Evolutionary conservation across 441 rosid genomes (phyloP).

Genomic region (Aquilaria agallochum): DNA sequence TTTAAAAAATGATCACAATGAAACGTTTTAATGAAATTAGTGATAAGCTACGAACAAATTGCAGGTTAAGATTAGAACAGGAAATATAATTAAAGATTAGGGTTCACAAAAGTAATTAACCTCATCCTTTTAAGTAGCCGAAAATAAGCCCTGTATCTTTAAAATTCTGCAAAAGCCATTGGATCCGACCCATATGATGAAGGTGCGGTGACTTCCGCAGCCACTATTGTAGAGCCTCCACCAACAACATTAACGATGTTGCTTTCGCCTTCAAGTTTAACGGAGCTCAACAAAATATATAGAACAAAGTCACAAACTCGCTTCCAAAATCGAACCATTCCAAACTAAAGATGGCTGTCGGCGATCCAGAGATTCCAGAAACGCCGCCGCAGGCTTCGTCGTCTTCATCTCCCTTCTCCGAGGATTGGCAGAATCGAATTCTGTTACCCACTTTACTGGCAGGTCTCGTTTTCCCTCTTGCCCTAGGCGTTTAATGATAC

Average conservation of each 20-base stretch:
- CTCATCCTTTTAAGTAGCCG: too few relatives aligned
- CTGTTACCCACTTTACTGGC: slow-evolving; percentile 62
- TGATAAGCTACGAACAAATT: too few relatives aligned
- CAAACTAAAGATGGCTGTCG: slow-evolving; percentile 33
- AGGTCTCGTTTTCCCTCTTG: slow-evolving; percentile 33
- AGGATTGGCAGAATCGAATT: slow-evolving; percentile 53
- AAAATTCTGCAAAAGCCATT: too few relatives aligned
- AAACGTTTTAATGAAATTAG: too few relatives aligned
- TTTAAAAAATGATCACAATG: too few relatives aligned
- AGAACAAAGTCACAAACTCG: too few relatives aligned
- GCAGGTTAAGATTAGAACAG: too few relatives aligned
- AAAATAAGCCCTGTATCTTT: too few relatives aligned
- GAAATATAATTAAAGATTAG: too few relatives aligned
- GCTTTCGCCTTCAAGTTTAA: background rate
- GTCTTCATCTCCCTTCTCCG: slow-evolving; percentile 33
- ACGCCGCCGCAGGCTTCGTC: slow-evolving; percentile 18
- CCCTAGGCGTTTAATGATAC: background rate
- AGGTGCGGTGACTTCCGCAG: too few relatives aligned
- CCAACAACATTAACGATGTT: background rate
- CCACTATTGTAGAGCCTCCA: too few relatives aligned
- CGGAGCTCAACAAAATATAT: background rate
- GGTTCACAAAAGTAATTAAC: too few relatives aligned
- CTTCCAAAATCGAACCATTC: background rate
- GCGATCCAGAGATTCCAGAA: slow-evolving; percentile 20
- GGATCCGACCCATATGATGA: background rate